Evolutionary conservation across 2,329 filamentous ascomycete species (phyloP).

Genomic region (Dichotomopilus funicola): DNA sequence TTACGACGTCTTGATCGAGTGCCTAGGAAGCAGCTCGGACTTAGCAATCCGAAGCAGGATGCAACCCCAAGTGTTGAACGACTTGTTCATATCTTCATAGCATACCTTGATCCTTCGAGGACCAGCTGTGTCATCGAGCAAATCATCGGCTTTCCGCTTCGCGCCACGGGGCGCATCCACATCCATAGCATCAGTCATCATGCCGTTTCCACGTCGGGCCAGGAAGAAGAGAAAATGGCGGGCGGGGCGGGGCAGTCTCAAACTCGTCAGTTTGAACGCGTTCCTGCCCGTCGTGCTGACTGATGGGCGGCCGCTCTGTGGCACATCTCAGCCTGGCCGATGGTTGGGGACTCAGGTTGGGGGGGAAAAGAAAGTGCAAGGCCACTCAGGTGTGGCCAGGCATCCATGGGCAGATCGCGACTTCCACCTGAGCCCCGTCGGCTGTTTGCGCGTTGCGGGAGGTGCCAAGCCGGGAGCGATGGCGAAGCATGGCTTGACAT

Average conservation of each 20-base stretch:
- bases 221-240: background rate
- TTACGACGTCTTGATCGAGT: slow-evolving; percentile 86
- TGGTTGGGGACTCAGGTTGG: background rate
- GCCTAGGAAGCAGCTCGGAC: slow-evolving; percentile 45
- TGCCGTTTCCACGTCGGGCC: background rate
- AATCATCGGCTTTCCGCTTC: slow-evolving; percentile 43
- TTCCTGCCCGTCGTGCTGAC: background rate
- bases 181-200: slow-evolving; percentile 39
- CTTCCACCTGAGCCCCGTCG: slow-evolving; percentile 2
- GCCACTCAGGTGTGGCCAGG: background rate
- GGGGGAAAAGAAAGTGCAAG: background rate
- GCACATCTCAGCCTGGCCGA: slow-evolving; percentile 10
- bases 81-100: background rate
- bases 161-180: slow-evolving; percentile 37
- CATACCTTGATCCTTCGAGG: slow-evolving; percentile 43
- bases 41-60: slow-evolving; percentile 6
- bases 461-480: too few species aligned
- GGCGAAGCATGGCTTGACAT: too few species aligned
- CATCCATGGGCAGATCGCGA: slow-evolving; percentile 3
- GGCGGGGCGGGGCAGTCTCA: background rate
- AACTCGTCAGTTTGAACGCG: background rate
- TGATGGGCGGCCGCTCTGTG: slow-evolving; percentile 2
- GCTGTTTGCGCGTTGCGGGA: background rate
- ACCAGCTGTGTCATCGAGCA: slow-evolving; percentile 24
- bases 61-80: background rate